Evolutionary conservation across 257 asterid genomes (phyloP).

Genomic region (Verbena officinalis): DNA sequence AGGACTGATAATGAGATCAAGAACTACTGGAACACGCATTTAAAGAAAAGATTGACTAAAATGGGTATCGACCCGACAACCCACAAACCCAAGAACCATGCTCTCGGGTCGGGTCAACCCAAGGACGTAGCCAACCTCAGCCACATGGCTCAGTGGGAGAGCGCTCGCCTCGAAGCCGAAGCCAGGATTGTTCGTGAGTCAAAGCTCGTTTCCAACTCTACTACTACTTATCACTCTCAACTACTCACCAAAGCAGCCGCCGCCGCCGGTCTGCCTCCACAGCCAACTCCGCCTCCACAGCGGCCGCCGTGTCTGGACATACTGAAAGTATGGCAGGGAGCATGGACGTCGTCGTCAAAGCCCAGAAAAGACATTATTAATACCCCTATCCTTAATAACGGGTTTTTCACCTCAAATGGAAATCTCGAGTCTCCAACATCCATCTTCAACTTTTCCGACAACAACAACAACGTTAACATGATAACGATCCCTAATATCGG

Average conservation of each 20-base stretch:
- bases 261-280: conserved; percentile 2
- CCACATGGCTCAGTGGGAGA: conserved; percentile 74
- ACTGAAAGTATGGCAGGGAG: conserved; percentile 51
- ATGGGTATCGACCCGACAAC: conserved; percentile 61
- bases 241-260: conserved; percentile 9
- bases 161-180: conserved; percentile 57
- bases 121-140: conserved; percentile 48
- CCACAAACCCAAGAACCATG: conserved; percentile 47
- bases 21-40: conserved; percentile 58
- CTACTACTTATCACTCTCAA: conserved; percentile 4
- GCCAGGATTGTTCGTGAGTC: conserved; percentile 43
- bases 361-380: conserved; percentile 18
- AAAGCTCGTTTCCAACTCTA: conserved; percentile 11
- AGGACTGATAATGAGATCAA: conserved; percentile 60
- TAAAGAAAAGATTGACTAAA: conserved; percentile 47
- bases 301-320: conserved; percentile 53
- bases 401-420: conserved; percentile 14
- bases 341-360: conserved; percentile 29
- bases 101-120: conserved; percentile 32
- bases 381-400: neutral
- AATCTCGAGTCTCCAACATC: conserved; percentile 39
- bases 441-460: conserved; percentile 35
- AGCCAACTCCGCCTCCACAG: conserved; percentile 21
- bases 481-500: conserved; percentile 11
- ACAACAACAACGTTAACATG: conserved; percentile 22